Conservation (phyloP, 164 flowering plant species). For the Echeveria elegans region DNA sequence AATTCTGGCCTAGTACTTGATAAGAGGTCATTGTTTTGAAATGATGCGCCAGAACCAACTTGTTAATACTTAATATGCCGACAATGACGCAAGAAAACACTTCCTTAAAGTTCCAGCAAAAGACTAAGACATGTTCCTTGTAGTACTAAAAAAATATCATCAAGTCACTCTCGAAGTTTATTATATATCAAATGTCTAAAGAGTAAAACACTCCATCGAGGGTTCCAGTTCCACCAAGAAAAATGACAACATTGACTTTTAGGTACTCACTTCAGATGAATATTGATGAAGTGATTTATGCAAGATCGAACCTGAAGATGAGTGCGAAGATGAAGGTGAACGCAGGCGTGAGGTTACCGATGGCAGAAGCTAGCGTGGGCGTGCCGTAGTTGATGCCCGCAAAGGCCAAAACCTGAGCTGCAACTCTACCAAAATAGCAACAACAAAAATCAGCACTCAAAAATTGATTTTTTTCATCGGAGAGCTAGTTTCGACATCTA, state of each 20-base stretch:
- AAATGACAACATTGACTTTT: not conserved
- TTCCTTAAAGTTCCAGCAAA: not conserved
- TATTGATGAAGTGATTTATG: not conserved
- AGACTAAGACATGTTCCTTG: not conserved
- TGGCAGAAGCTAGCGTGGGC: slow-evolving; percentile 27
- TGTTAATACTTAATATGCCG: not conserved
- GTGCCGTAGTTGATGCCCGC: slow-evolving; percentile 21
- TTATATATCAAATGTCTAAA: no score
- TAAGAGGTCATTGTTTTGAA: not conserved
- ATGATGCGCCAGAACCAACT: not conserved
- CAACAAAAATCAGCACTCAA: not conserved
- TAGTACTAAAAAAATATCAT: not conserved
- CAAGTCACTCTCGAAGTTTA: not conserved
- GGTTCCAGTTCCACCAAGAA: not conserved
- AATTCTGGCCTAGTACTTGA: not conserved
- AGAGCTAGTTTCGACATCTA: slow-evolving; percentile 5
- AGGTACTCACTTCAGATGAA: not conserved
- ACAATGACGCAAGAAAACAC: not conserved
- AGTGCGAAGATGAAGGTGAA: slow-evolving; percentile 14
- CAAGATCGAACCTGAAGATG: slow-evolving; percentile 7
- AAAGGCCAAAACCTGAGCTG: slow-evolving; percentile 9
- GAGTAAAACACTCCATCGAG: no score
- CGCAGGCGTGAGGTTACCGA: slow-evolving; percentile 14
- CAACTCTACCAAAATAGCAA: slow-evolving; percentile 11
- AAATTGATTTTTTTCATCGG: not conserved